Base-by-base conservation (phyloP, 192 early-diverging fungal species). In the Backusella parvicylindrica region DNA sequence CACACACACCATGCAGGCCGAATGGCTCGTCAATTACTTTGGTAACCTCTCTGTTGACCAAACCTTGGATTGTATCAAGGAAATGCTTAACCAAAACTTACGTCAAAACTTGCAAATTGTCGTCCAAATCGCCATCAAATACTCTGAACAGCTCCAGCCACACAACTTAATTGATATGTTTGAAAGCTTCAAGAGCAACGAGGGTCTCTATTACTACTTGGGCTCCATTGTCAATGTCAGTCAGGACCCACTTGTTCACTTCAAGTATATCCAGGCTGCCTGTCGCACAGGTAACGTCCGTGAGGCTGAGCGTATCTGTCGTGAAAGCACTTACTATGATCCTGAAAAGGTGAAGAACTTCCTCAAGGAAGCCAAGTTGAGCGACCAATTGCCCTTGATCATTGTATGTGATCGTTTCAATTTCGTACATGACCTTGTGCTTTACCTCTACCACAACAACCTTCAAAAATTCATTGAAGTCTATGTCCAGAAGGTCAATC, bases 301-400 rank as follows among this genome's bases (percentile, higher is more conserved):
- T 86, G 98, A 98, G 79, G 97, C 98, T 32, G 98, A 99, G 84
- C 91, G 97, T 47, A 94, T 99, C 64, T 97, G 95, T 81, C 89
- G 96, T 64, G 98, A 99, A 81, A 96, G 93, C 85, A 94, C 95
- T 83, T 91, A 90, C 85, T 99, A 97, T 81, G 97, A 99, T 74
- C 90, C 97, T 3, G 98, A 99, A 78, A 95, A 94, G 82, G 98
- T 99, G 81, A 99, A 99, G 85, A 99, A 98, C 82, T 98, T 97
- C 84, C 84, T 99, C 47, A 99, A 99, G 83, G 98, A 99, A 79
- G 92, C 98, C 36, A 93, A 96, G 77, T 90, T 99, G 64, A 84
- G 90, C 26, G 98, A 99, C 80, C 97, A 98, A 82, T 89, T 99
- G 68, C 98, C 98, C 26, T 83, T 99, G 72, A 99, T 99, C 71